Conservation (phyloP, 2,329 filamentous ascomycete genomes). For the Xylaria sp. region DNA sequence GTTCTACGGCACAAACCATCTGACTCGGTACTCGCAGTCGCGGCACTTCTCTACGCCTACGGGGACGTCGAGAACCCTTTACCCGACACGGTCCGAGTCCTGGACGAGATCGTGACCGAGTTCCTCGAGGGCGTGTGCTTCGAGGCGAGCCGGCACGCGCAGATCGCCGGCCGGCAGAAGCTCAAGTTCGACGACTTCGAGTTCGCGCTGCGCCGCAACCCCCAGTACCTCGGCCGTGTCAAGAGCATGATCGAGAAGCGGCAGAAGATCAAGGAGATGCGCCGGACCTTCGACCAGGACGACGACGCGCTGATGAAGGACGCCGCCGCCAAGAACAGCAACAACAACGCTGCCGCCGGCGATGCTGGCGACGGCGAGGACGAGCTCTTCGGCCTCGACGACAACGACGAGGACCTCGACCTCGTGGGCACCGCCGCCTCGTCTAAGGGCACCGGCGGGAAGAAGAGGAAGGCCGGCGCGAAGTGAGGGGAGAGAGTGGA, state of each 20-base stretch:
- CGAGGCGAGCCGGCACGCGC: constrained; percentile 81
- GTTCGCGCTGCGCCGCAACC: constrained; percentile 86
- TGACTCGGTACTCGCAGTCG: constrained; percentile 52
- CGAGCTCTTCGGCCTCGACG: constrained; percentile 41
- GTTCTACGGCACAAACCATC: constrained; percentile 12
- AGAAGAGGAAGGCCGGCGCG: constrained; percentile 31
- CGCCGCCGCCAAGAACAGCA: constrained; percentile 21
- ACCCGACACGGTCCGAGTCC: constrained; percentile 78
- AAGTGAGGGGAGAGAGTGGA: constrained; percentile 21
- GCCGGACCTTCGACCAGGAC: constrained; percentile 74
- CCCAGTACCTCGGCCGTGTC: constrained; percentile 83
- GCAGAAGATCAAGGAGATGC: constrained; percentile 78
- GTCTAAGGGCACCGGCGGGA: constrained; percentile 28
- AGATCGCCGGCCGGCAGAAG: constrained; percentile 88
- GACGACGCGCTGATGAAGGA: constrained; percentile 54
- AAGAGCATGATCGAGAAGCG: constrained; percentile 89
- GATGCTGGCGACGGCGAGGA: constrained; percentile 33
- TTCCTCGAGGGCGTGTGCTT: constrained; percentile 95
- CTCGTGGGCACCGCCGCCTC: constrained; percentile 23
- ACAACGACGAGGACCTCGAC: constrained; percentile 41
- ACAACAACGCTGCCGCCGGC: constrained; percentile 11
- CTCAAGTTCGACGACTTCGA: constrained; percentile 99
- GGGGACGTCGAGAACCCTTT: constrained; percentile 80
- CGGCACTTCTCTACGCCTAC: constrained; percentile 75
- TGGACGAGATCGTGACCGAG: constrained; percentile 95